phyloP scores from a whole-genome alignment of 176 grass and related monocot genomes.

The Aegilops umbellulata region DNA sequence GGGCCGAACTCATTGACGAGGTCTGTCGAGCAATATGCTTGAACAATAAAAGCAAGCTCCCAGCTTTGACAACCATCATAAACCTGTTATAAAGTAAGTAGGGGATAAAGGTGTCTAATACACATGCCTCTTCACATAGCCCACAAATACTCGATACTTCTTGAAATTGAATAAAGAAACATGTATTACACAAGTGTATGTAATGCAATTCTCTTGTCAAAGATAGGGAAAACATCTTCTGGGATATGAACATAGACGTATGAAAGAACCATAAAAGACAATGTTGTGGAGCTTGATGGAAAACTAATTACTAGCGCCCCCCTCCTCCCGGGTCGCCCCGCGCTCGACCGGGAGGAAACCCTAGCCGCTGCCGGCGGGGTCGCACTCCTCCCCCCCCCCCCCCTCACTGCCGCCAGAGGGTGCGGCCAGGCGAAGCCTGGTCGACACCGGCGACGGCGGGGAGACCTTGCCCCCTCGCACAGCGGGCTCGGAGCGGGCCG shows the following conservation, averaged over 20 bases:
- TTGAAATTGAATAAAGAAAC: background rate
- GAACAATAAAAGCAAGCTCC: conserved; percentile 72
- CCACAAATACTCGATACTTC: background rate
- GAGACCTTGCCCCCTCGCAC: no score
- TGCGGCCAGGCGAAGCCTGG: no score
- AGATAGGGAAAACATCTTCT: background rate
- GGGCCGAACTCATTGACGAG: conserved; percentile 52
- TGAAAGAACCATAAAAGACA: no score
- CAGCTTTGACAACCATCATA: conserved; percentile 66
- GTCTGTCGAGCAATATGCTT: conserved; percentile 67
- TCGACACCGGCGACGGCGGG: no score
- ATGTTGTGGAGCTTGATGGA: no score
- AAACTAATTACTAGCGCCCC: no score
- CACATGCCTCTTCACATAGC: background rate
- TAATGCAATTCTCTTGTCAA: background rate
- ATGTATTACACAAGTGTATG: background rate
- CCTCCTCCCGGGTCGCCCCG: no score
- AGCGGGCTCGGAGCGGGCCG: no score
- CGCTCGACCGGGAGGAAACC: no score
- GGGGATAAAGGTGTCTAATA: background rate
- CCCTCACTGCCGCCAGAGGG: no score
- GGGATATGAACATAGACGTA: background rate
- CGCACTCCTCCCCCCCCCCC: no score
- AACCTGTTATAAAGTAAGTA: conserved; percentile 17
- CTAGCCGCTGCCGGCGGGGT: no score